Evolutionary conservation across 2,329 filamentous ascomycete genomes (phyloP).

Genomic region (Ustilaginoidea virens): DNA sequence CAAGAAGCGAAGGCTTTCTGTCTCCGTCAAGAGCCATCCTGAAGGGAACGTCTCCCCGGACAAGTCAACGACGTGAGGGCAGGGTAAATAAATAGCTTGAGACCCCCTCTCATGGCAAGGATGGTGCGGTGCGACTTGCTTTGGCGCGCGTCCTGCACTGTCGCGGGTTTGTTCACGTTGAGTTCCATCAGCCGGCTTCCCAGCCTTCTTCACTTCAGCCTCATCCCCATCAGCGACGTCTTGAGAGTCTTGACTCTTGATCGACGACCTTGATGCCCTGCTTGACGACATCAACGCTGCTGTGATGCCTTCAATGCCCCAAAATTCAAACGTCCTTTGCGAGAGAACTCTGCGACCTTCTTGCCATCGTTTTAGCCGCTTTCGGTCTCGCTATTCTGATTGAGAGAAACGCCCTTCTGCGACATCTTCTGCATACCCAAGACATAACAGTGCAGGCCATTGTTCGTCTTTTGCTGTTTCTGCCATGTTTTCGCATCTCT

Average conservation of each 20-base stretch:
- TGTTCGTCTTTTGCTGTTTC: no score
- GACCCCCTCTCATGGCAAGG: conserved; percentile 1
- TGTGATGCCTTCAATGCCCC: conserved; percentile 4
- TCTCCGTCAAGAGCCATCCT: not conserved
- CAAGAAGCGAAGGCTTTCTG: not conserved
- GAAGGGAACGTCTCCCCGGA: no score
- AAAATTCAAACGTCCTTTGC: conserved; percentile 1
- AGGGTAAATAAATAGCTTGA: no score
- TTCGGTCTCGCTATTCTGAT: conserved; percentile 5
- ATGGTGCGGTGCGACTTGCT: conserved; percentile 5
- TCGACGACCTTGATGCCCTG: no score
- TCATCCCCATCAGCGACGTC: conserved; percentile 2
- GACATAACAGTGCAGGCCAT: no score
- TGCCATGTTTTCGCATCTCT: no score
- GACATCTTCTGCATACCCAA: no score
- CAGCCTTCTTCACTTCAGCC: conserved; percentile 1
- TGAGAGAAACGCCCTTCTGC: no score
- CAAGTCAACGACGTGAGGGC: not conserved
- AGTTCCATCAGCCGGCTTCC: no score
- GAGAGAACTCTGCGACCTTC: conserved; percentile 3
- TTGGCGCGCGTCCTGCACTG: conserved; percentile 4
- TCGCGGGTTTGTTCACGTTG: conserved; percentile 5
- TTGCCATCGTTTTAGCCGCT: conserved; percentile 2
- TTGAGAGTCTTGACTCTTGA: no score
- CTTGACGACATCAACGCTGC: conserved; percentile 3